Percentiles rank a stretch among this genome's conserved stretches.
phyloP scores from a whole-genome alignment of 148 eudicot species.

The Heliamphora exappendiculata region DNA sequence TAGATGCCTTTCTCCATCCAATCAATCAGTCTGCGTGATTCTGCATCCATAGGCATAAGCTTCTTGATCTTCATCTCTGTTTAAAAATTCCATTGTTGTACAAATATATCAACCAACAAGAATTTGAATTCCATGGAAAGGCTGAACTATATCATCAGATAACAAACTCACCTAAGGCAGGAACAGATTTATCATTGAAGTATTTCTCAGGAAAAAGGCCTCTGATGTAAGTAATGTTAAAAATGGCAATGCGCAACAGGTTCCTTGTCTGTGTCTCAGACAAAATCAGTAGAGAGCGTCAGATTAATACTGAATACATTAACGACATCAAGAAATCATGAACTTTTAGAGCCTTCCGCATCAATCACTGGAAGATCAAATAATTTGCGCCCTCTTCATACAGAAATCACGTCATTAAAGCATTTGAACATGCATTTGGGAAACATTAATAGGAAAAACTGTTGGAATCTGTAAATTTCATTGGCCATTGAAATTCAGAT shows the following conservation, averaged over 20 bases:
- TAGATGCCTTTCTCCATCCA: constrained; percentile 96
- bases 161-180: constrained; percentile 70
- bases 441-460: too few relatives aligned
- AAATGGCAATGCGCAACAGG: constrained; percentile 85
- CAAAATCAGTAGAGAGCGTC: not conserved
- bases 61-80: constrained; percentile 97
- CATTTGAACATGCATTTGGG: too few relatives aligned
- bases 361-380: not conserved
- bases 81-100: not conserved
- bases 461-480: too few relatives aligned
- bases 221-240: constrained; percentile 90
- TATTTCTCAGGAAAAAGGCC: constrained; percentile 94
- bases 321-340: not conserved
- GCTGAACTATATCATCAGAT: not conserved
- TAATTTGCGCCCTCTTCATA: not conserved
- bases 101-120: not conserved
- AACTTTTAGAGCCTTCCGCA: not conserved
- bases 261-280: constrained; percentile 78
- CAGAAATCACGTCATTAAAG: not conserved
- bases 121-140: not conserved
- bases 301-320: not conserved
- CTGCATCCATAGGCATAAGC: constrained; percentile 85
- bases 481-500: too few relatives aligned
- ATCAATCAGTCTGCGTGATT: constrained; percentile 85
- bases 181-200: constrained; percentile 82